Evolutionary conservation across 768 basidiomycete species (phyloP).

Genomic region (Hypholoma sublateritium): DNA sequence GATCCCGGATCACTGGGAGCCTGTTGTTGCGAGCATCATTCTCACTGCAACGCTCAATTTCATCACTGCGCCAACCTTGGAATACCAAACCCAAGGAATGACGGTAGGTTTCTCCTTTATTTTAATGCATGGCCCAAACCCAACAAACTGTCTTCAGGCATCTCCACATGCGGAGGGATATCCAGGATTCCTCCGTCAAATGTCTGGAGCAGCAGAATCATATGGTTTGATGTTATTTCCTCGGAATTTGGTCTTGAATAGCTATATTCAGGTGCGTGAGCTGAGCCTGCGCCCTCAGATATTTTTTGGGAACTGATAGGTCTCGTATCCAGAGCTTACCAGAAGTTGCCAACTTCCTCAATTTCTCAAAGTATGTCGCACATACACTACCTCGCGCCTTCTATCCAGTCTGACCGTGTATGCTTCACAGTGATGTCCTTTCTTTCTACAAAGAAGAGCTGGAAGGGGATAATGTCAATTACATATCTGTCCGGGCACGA

Average conservation of each 20-base stretch:
- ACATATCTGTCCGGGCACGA: slow-evolving; percentile 29
- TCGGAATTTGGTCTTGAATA: slow-evolving; percentile 24
- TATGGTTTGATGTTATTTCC: slow-evolving; percentile 37
- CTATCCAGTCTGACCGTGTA: neutral
- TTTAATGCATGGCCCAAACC: too few species aligned
- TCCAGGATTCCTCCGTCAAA: slow-evolving; percentile 20
- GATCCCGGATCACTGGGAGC: neutral
- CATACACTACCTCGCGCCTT: too few species aligned
- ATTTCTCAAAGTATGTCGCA: too few species aligned
- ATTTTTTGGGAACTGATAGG: too few species aligned
- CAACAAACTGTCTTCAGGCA: neutral
- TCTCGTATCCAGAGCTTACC: neutral
- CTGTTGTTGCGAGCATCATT: neutral
- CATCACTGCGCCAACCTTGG: slow-evolving; percentile 16
- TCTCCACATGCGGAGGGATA: slow-evolving; percentile 13
- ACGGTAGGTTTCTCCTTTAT: neutral
- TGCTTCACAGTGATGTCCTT: slow-evolving; percentile 31
- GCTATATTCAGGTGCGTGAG: slow-evolving; percentile 21
- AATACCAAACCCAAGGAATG: slow-evolving; percentile 11
- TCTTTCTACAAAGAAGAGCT: slow-evolving; percentile 43
- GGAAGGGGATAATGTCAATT: slow-evolving; percentile 31
- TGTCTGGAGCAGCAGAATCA: slow-evolving; percentile 33
- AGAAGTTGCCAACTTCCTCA: neutral
- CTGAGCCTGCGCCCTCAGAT: neutral
- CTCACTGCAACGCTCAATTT: neutral